Evolutionary conservation across 306 rosid genomes (phyloP).

Genomic region (Medicago ruthenica): DNA sequence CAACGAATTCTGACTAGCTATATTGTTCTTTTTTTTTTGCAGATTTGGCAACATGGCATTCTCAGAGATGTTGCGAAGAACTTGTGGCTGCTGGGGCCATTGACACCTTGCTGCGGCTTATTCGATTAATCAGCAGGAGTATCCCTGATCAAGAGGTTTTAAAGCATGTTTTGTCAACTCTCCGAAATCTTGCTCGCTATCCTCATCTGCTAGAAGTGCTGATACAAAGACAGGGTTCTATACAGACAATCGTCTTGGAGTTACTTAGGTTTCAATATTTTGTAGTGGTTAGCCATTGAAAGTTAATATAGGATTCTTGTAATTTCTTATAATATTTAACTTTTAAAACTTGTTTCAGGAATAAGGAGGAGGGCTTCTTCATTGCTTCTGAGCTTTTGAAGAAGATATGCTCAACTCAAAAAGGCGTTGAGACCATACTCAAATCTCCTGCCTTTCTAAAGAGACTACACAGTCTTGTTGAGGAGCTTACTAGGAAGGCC

Average conservation of each 20-base stretch:
- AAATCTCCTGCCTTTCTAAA: constrained; percentile 67
- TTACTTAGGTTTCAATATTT: constrained; percentile 61
- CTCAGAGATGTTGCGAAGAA: constrained; percentile 89
- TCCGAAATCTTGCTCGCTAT: constrained; percentile 81
- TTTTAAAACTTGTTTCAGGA: constrained; percentile 60
- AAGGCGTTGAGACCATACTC: constrained; percentile 64
- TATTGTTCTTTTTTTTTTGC: constrained; percentile 8
- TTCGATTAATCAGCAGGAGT: constrained; percentile 80
- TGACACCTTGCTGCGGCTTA: constrained; percentile 68
- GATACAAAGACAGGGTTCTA: constrained; percentile 57
- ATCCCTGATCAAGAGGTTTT: constrained; percentile 84
- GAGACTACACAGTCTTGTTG: constrained; percentile 74
- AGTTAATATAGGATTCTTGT: constrained; percentile 26
- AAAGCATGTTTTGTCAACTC: constrained; percentile 80
- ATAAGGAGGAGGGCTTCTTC: constrained; percentile 83
- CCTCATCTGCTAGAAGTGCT: constrained; percentile 72
- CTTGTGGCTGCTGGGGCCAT: constrained; percentile 89
- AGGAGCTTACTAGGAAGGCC: constrained; percentile 63
- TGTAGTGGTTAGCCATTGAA: background rate
- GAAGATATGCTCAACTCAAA: constrained; percentile 60
- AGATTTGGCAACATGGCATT: constrained; percentile 88
- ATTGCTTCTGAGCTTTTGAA: constrained; percentile 76
- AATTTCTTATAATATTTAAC: background rate
- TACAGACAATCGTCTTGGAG: constrained; percentile 67
- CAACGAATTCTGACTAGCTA: background rate